Percentiles rank a stretch among this genome's conserved stretches.
phyloP scores from a whole-genome alignment of 2,329 filamentous ascomycete genomes.

The Talaromyces sp. region DNA sequence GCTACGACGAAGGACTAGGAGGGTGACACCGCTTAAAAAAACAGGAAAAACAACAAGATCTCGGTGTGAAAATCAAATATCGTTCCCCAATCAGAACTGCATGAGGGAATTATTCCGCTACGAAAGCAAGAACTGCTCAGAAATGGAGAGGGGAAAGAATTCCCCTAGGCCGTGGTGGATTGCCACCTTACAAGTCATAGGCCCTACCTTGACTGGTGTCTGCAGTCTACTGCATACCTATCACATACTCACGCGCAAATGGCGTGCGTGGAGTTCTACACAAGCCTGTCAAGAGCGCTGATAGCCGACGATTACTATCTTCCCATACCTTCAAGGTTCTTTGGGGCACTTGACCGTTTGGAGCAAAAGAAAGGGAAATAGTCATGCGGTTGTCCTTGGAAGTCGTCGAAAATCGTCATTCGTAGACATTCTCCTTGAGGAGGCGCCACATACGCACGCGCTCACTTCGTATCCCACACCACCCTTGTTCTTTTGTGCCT shows the following conservation, averaged over 20 bases:
- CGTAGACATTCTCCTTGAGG: not conserved
- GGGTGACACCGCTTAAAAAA: not conserved
- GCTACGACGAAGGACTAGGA: not conserved
- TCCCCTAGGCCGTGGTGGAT: not conserved
- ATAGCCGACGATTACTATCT: not conserved
- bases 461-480: not conserved
- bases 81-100: not conserved
- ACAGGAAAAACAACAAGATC: not conserved
- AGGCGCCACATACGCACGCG: not conserved
- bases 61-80: not conserved
- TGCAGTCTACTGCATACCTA: slow-evolving; percentile 6
- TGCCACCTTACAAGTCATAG: slow-evolving; percentile 7
- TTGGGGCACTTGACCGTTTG: not conserved
- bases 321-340: not conserved
- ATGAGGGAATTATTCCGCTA: not conserved
- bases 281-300: not conserved
- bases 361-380: not conserved
- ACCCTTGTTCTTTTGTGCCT: not conserved
- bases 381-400: not conserved
- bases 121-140: not conserved
- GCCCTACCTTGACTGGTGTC: not conserved
- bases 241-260: slow-evolving; percentile 3
- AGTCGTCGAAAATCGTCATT: not conserved
- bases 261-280: not conserved
- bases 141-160: not conserved